phyloP scores from a whole-genome alignment of 306 rosid species.

The Cucumis sativus region Cucumber_9930_V3 NC_026655.2:5846001-5846500 shows the following conservation, averaged over 20 bases:
- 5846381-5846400: background rate
- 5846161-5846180: constrained; percentile 35
- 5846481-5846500: constrained; percentile 14
- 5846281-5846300: constrained; percentile 99
- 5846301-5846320: constrained; percentile 54
- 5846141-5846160: background rate
- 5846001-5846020: too few species aligned
- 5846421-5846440: constrained; percentile 82
- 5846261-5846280: constrained; percentile 66
- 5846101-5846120: background rate
- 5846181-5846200: constrained; percentile 95
- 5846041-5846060: background rate
- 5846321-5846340: background rate
- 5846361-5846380: background rate
- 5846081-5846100: background rate
- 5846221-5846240: constrained; percentile 99
- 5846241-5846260: constrained; percentile 80
- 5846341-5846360: background rate
- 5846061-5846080: background rate
- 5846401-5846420: constrained; percentile 23
- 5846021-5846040: background rate
- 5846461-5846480: constrained; percentile 84
- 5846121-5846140: background rate
- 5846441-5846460: constrained; percentile 98
- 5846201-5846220: constrained; percentile 97